Base-by-base conservation (phyloP, 2,329 filamentous ascomycete genomes). In the Colletotrichum chlorophyti region DNA sequence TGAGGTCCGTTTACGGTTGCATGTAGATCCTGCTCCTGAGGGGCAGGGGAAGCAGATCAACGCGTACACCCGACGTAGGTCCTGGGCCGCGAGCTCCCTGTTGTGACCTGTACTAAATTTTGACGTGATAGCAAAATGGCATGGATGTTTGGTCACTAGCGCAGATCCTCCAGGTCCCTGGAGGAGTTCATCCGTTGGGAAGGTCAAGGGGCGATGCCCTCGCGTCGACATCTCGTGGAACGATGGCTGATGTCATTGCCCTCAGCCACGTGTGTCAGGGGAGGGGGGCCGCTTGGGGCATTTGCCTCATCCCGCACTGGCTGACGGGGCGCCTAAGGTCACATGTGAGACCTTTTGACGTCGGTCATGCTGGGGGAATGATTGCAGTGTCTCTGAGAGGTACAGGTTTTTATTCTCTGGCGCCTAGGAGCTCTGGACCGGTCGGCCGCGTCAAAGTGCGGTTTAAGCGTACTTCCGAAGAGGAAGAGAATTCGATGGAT, bases 341-440 rank as follows among this genome's bases (percentile, higher is more conserved):
- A 47, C 55, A 54, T 35, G 29, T 43, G 24, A 59, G 55, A 49
- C 50, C 12, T 17, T 15, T 58, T 49, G 24, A 54, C 50, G 50
- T 54, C 50, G 37, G 2, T 11, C 32, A 11, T 14, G 24, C 21
- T n/a, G 19, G n/a, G 14, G 2, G 19, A 19, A 29, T 12, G 35
- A 51, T 29, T 29, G 24, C 40, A 8, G 9, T 26, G n/a, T n/a
- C n/a, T n/a, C n/a, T n/a, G n/a, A n/a, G n/a, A n/a, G n/a, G n/a
- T n/a, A n/a, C n/a, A n/a, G n/a, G n/a, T n/a, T n/a, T n/a, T n/a
- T n/a, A n/a, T n/a, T n/a, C n/a, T n/a, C n/a, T n/a, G n/a, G n/a
- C n/a, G n/a, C n/a, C n/a, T n/a, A n/a, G n/a, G n/a, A n/a, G n/a
- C n/a, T n/a, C n/a, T n/a, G n/a, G n/a, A n/a, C n/a, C n/a, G n/a